Evolutionary conservation across 805 yeast species (phyloP).

Genomic region (Peterozyma xylosa): DNA sequence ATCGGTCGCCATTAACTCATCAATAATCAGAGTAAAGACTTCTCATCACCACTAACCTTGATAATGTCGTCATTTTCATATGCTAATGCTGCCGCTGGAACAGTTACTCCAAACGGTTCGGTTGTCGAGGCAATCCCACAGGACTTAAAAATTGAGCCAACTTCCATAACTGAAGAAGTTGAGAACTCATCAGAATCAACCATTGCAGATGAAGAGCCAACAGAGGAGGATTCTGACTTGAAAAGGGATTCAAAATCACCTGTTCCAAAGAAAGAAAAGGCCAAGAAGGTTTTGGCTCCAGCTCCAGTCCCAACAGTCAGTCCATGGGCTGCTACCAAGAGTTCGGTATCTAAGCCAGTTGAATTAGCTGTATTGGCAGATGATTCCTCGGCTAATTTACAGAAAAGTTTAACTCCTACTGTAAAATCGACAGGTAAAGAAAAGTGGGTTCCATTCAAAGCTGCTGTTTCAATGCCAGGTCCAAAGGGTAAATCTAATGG

Average conservation of each 20-base stretch:
- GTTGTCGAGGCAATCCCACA: conserved; percentile 8
- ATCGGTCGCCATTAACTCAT: no score
- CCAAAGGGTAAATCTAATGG: conserved; percentile 13
- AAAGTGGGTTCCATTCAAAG: conserved; percentile 70
- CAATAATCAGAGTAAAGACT: no score
- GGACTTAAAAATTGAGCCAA: conserved; percentile 3
- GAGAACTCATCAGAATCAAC: conserved; percentile 14
- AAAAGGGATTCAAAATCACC: neutral
- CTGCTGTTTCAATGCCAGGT: conserved; percentile 38
- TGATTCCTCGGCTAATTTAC: conserved; percentile 15
- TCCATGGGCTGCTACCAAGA: conserved; percentile 45
- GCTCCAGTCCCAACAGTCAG: conserved; percentile 58
- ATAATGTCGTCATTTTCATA: conserved; percentile 14
- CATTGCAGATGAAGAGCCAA: neutral
- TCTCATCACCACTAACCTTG: neutral
- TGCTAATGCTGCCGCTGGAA: conserved; percentile 17
- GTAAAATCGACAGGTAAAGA: conserved; percentile 37
- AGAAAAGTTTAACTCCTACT: conserved; percentile 10
- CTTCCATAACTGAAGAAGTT: conserved; percentile 2
- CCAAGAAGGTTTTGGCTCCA: conserved; percentile 39
- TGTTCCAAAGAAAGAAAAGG: conserved; percentile 15
- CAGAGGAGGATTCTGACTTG: neutral
- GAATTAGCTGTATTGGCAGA: conserved; percentile 22
- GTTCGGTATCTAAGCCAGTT: conserved; percentile 18
- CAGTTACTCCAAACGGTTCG: conserved; percentile 10